Evolutionary conservation across 1,139 yeast genomes (phyloP), one percentile per base, ranked within the genome.

Genomic region (Lodderomyces elongisporus): DNA sequence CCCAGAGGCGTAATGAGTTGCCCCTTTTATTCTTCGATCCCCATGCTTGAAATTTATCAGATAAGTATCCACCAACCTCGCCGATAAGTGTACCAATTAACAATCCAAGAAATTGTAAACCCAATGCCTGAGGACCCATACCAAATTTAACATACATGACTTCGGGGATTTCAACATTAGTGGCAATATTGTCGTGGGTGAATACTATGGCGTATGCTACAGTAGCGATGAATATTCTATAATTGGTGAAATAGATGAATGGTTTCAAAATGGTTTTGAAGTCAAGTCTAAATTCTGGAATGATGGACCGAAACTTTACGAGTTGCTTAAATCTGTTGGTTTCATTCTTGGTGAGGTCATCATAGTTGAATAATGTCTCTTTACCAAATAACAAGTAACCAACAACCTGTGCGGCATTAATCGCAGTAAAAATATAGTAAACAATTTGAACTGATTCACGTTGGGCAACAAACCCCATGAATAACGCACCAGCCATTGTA

Each of bases 381-480:
- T 38, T 41, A 13, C 53, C 52, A 25, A 48, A 31, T n/a, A 45
- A 17, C 6, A 47, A 17, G 36, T 48, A 49, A 3, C 33, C 38
- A 22, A 48, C 24, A 28, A 44, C 38, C 33, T 47, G 52, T 6
- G 40, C 27, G 21, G 36, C 38, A 34, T 48, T 48, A 41, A 46
- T 42, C 14, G 32, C 42, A 8, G 47, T 40, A 32, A 47, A 49
- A 4, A 44, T 43, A 16, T 45, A 40, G 33, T 44, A 47, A 14
- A 45, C 39, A 25, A 44, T 39, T 27, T 41, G 42, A 2, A 43
- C 40, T 13, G 38, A 33, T 10, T 41, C 40, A 7, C 46, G 40
- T 17, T 48, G 43, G 14, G 41, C 43, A 12, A 49, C 52, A 35
- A 49, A 46, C 12, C 54, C 53, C 54, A 49, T 49, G 14, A 49